Base-by-base conservation (phyloP, 495 filamentous ascomycete species). In the Xylaria intraflava region DNA sequence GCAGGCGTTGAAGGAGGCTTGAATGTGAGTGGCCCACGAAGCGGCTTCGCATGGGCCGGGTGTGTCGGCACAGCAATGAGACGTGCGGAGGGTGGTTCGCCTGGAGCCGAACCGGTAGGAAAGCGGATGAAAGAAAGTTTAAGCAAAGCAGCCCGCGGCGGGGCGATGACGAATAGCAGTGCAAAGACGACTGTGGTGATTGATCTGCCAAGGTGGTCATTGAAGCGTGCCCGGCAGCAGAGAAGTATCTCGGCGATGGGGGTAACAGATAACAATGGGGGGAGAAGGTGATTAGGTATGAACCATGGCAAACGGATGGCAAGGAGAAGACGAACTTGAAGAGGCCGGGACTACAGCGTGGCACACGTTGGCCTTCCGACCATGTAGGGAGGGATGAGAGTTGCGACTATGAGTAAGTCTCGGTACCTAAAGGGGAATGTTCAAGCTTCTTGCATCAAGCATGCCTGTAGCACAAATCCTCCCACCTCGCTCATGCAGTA, bases 401-500 rank as follows among this genome's bases (percentile, higher is more conserved):
- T 38, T 38, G 17, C 35, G 35, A 2, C 5, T 38, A 17, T 38
- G 35, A 38, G 35, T 38, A 38, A 38, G 35, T 38, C 35, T 38
- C 35, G 44, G 40, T 43, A 42, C 53, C 44, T 49, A 56, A 49
- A 57, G 39, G 40, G 26, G 59, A 50, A 35, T 2, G 2, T 38
- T 38, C 14, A 38, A 38, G 35, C n/a, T 17, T 19, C n/a, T n/a
- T 36, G 38, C 39, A 43, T 62, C 52, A 56, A 59, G 44, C 44
- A 41, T 46, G 40, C 39, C 51, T 55, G 20, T 24, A 38, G 14
- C 31, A 33, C 10, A 50, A 29, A 14, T 48, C 53, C 17, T 17
- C 35, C 35, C 17, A 38, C 17, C 35, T 38, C 35, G 17, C 35
- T 35, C 31, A 35, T 35, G 35, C 17, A 17, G n/a, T n/a, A 38